A percentile compares a stretch with the other conserved stretches of the same genome.
Conservation (phyloP, 805 yeast genomes). For the Tetrapisispora phaffii region DNA sequence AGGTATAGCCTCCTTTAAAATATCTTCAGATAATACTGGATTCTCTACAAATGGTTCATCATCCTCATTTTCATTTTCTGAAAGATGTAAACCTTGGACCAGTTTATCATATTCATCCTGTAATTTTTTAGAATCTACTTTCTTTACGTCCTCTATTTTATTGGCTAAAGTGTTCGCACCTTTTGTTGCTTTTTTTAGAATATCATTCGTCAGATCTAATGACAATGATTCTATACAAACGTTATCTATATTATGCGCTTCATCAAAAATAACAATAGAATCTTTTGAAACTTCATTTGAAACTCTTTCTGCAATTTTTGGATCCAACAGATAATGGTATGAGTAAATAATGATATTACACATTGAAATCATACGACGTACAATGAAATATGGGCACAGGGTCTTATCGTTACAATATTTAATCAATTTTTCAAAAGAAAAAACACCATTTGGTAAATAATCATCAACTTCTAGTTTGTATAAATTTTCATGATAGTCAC, state of each 20-base stretch:
- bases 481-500: conserved; percentile 86
- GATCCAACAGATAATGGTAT: conserved; percentile 91
- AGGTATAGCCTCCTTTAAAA: conserved; percentile 87
- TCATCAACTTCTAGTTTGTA: conserved; percentile 81
- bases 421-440: conserved; percentile 77
- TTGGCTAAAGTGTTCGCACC: conserved; percentile 75
- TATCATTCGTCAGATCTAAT: conserved; percentile 84
- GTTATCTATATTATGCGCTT: conserved; percentile 97
- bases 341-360: conserved; percentile 94
- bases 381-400: conserved; percentile 94
- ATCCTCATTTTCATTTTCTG: conserved; percentile 53
- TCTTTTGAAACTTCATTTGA: conserved; percentile 87
- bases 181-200: conserved; percentile 71
- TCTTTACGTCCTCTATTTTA: conserved; percentile 77
- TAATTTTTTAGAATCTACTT: conserved; percentile 69
- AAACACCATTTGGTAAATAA: conserved; percentile 85
- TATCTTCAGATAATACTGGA: conserved; percentile 78
- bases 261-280: conserved; percentile 90
- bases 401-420: conserved; percentile 68
- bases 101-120: conserved; percentile 86
- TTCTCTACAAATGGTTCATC: conserved; percentile 61
- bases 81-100: conserved; percentile 79
- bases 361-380: conserved; percentile 91
- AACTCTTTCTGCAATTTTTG: conserved; percentile 93
- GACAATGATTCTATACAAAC: conserved; percentile 95